Evolutionary conservation across 1,284 basidiomycete species (phyloP).

Genomic region (Earliella scabrosa): DNA sequence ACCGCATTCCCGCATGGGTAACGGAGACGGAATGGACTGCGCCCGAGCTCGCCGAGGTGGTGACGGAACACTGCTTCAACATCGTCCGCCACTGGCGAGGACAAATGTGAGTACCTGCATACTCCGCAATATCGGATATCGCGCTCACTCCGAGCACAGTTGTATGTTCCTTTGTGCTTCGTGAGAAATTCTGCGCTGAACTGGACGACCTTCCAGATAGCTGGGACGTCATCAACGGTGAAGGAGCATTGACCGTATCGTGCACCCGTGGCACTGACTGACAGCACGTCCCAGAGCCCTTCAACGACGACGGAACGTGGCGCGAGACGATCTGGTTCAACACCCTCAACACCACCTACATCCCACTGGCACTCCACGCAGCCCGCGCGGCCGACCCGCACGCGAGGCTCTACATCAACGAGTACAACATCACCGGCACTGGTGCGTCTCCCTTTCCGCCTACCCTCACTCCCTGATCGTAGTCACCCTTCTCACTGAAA

Average conservation of each 20-base stretch:
- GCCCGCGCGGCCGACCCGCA: conserved; percentile 50
- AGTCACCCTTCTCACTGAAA: no score
- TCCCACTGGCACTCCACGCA: conserved; percentile 47
- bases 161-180: no score
- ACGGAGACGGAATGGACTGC: conserved; percentile 45
- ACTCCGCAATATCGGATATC: no score
- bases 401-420: conserved; percentile 52
- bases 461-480: no score
- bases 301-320: conserved; percentile 64
- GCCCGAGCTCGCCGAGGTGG: conserved; percentile 46
- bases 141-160: no score
- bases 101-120: conserved; percentile 44
- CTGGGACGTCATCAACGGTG: conserved; percentile 47
- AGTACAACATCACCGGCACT: conserved; percentile 48
- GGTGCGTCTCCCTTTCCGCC: conserved; percentile 29
- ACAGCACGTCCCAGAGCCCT: no score
- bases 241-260: background rate
- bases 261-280: no score
- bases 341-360: conserved; percentile 49
- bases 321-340: conserved; percentile 50
- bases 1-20: conserved; percentile 57
- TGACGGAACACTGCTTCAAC: conserved; percentile 51
- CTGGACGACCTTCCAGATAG: conserved; percentile 12
- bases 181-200: conserved; percentile 14
- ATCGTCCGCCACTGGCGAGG: conserved; percentile 55